These are phyloP conservation scores for Tympanopsis confertula DNA, from an alignment of 2,329 filamentous ascomycete species.

Conservation along the genomic window DNA sequence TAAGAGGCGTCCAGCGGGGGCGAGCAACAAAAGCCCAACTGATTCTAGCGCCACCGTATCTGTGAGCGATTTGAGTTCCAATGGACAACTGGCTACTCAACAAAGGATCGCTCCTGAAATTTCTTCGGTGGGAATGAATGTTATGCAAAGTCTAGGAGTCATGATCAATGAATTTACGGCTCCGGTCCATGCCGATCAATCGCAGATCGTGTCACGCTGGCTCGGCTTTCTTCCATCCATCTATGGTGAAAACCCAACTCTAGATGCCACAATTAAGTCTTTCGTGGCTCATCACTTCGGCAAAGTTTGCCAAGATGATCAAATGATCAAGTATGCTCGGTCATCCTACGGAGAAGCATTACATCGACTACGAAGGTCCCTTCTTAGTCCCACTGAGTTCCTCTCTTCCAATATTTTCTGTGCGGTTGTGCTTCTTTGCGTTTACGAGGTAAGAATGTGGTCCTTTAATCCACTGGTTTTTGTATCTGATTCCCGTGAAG, in stretches of 20 bases:
- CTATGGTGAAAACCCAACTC: background rate
- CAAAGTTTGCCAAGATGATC: background rate
- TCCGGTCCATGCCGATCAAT: background rate
- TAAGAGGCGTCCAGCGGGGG: too few species aligned
- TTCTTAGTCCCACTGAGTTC: background rate
- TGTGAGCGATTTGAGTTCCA: too few species aligned
- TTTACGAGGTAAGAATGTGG: background rate
- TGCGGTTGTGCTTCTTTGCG: background rate
- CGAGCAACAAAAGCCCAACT: too few species aligned
- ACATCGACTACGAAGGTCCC: background rate
- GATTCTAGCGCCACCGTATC: too few species aligned
- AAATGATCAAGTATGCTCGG: background rate
- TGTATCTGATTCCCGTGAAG: background rate
- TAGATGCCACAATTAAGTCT: background rate
- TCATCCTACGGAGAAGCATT: background rate
- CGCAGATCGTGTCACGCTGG: background rate
- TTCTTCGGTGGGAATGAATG: background rate
- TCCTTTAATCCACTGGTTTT: background rate
- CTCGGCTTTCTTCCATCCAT: background rate
- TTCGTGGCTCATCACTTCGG: background rate
- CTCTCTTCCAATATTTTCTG: slow-evolving; percentile 1
- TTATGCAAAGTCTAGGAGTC: background rate
- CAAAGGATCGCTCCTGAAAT: too few species aligned
- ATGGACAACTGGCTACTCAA: too few species aligned
- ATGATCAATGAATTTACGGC: background rate